phyloP scores from a whole-genome alignment of 495 filamentous ascomycete genomes.

The Hypoxylon cercidicola region DNA sequence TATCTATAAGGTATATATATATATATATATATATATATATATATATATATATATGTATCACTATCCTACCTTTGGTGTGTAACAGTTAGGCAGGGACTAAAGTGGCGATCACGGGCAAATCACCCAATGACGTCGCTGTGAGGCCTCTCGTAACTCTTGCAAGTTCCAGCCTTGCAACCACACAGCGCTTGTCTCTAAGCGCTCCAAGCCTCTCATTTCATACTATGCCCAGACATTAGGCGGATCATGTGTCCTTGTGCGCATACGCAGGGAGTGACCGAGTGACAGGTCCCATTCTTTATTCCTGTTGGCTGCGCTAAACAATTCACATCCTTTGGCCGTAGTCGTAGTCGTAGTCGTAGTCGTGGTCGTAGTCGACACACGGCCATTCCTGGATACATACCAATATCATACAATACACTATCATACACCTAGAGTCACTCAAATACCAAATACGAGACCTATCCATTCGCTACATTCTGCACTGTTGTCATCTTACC shows the following conservation, averaged over 20 bases:
- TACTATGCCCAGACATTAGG: slow-evolving; percentile 8
- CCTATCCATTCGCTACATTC: slow-evolving; percentile 12
- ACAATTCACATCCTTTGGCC: slow-evolving; percentile 1
- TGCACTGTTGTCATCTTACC: slow-evolving; percentile 2
- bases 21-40: slow-evolving; percentile 6
- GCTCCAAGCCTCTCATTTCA: slow-evolving; percentile 23
- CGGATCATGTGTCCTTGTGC: slow-evolving; percentile 23
- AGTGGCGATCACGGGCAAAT: slow-evolving; percentile 34
- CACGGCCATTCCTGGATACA: not conserved
- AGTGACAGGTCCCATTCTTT: slow-evolving; percentile 14
- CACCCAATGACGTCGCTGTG: slow-evolving; percentile 40
- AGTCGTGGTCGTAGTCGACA: not conserved
- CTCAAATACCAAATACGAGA: slow-evolving; percentile 14
- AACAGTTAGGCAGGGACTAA: slow-evolving; percentile 2
- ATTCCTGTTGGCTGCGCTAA: slow-evolving; percentile 28
- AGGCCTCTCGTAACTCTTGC: slow-evolving; percentile 29
- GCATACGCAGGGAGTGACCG: slow-evolving; percentile 9
- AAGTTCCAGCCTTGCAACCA: slow-evolving; percentile 38
- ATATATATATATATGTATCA: no score
- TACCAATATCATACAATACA: not conserved
- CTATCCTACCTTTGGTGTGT: no score
- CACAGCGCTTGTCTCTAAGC: slow-evolving; percentile 42
- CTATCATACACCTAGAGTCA: not conserved
- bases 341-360: slow-evolving; percentile 13
- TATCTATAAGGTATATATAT: slow-evolving; percentile 9